Evolutionary conservation across 2,329 filamentous ascomycete species (phyloP).

Genomic region (Endocalyx cinctus): DNA sequence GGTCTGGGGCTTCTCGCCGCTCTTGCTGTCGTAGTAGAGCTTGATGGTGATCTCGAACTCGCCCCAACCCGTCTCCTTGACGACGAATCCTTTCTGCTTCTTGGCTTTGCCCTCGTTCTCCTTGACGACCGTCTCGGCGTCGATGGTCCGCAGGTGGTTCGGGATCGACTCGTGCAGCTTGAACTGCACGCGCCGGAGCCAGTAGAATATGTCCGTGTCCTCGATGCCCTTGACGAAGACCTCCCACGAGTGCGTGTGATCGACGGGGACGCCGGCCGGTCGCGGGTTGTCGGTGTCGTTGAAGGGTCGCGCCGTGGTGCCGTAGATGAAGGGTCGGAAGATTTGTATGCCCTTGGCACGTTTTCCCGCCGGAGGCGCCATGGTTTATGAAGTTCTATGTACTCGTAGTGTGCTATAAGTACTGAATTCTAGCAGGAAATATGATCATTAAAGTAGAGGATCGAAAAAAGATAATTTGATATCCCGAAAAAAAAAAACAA

Average conservation of each 20-base stretch:
- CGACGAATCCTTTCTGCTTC: conserved; percentile 59
- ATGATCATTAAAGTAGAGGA: too few relatives aligned
- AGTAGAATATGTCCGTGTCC: conserved; percentile 87
- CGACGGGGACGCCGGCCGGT: conserved; percentile 70
- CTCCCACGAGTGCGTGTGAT: conserved; percentile 95
- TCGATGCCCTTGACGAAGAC: conserved; percentile 91
- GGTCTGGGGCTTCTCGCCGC: conserved; percentile 91
- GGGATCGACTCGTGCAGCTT: conserved; percentile 97
- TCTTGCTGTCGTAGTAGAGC: conserved; percentile 85
- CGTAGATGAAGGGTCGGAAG: conserved; percentile 65
- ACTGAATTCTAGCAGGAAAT: too few relatives aligned
- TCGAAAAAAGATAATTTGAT: too few relatives aligned
- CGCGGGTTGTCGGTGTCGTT: conserved; percentile 74
- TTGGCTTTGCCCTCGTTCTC: conserved; percentile 35
- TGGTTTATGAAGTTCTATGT: too few relatives aligned
- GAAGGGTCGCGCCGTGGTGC: conserved; percentile 75
- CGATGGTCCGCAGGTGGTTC: conserved; percentile 74
- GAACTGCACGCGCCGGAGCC: conserved; percentile 95
- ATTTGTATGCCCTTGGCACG: conserved; percentile 63
- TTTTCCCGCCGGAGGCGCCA: conserved; percentile 60
- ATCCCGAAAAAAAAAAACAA: too few relatives aligned
- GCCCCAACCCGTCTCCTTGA: conserved; percentile 93
- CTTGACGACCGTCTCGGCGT: conserved; percentile 24
- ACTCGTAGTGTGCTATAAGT: too few relatives aligned
- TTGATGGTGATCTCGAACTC: conserved; percentile 97